phyloP scores from a whole-genome alignment of 331 rosid species.

The Acacia concinna region DNA sequence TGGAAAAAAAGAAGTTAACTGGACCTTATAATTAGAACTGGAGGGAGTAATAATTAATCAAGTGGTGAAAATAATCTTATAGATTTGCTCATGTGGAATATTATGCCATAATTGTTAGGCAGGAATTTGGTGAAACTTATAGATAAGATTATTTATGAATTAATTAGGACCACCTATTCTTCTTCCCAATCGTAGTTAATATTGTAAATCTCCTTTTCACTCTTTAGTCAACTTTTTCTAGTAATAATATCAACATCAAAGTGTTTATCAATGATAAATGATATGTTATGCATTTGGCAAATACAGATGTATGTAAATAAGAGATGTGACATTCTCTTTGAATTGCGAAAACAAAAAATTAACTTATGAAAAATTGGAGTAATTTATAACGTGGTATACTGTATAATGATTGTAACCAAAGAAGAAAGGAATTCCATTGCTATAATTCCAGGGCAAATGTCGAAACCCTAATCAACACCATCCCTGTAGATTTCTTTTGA shows the following conservation, averaged over 20 bases:
- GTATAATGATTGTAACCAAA: neutral
- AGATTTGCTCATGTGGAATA: neutral
- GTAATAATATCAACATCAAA: neutral
- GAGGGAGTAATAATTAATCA: too few species aligned
- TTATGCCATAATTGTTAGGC: neutral
- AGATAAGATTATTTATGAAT: too few species aligned
- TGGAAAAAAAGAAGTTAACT: too few species aligned
- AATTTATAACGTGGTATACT: neutral
- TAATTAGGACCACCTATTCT: neutral
- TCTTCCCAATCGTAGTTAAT: neutral
- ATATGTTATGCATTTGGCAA: neutral
- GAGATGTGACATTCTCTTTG: neutral
- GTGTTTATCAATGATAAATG: neutral
- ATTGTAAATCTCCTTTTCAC: neutral
- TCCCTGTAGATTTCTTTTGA: neutral
- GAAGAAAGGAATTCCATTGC: constrained; percentile 13
- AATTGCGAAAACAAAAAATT: neutral
- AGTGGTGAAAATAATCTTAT: too few species aligned
- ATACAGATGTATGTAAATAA: neutral
- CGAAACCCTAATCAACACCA: constrained; percentile 24
- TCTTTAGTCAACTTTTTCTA: neutral
- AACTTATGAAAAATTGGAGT: neutral
- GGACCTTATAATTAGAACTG: too few species aligned
- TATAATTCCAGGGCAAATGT: constrained; percentile 20
- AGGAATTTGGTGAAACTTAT: neutral